These are phyloP conservation scores for Metarhizium sp. DNA, from an alignment of 2,329 filamentous ascomycete species.

Conservation along the genomic window DNA sequence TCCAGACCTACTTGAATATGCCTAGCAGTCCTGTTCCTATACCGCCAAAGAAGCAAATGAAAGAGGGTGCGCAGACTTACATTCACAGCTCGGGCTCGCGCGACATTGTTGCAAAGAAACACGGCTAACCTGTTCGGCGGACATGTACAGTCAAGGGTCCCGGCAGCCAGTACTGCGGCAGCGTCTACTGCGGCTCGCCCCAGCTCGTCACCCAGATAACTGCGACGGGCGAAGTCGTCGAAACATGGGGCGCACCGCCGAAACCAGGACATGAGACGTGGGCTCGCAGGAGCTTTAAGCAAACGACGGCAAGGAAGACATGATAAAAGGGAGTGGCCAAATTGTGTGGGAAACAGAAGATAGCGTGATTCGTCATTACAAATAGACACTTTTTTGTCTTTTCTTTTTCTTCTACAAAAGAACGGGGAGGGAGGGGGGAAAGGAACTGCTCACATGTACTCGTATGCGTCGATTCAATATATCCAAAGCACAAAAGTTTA, in stretches of 20 bases:
- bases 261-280: conserved; percentile 4
- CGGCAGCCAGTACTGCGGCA: conserved; percentile 7
- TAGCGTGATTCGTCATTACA: no score
- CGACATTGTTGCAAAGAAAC: no score
- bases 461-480: no score
- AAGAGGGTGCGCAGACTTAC: not conserved
- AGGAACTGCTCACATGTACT: no score
- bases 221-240: conserved; percentile 3
- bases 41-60: not conserved
- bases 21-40: not conserved
- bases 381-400: no score
- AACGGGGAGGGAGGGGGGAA: no score
- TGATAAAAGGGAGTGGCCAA: not conserved
- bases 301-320: not conserved
- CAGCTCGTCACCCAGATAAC: conserved; percentile 3
- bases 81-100: no score
- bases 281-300: not conserved
- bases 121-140: no score
- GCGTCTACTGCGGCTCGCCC: conserved; percentile 8
- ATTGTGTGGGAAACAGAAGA: not conserved
- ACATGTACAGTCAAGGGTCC: conserved; percentile 1
- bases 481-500: no score
- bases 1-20: not conserved
- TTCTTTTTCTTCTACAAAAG: no score
- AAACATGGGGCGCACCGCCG: conserved; percentile 8